Percentiles rank a stretch among this genome's conserved stretches.
phyloP scores from a whole-genome alignment of 1,139 yeast species.

The Pichia sp. region DNA sequence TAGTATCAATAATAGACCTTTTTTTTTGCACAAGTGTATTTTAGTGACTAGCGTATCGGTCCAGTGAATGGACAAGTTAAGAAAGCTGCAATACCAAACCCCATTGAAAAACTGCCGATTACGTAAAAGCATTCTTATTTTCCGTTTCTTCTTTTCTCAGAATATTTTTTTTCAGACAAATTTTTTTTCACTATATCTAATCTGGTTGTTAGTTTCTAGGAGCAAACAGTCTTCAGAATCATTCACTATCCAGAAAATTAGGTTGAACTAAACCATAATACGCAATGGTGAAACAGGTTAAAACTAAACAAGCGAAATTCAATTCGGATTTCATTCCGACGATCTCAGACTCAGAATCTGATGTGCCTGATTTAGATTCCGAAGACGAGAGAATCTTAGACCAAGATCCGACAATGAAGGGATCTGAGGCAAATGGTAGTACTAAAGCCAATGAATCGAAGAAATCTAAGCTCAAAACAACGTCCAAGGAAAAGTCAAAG shows the following conservation, averaged over 20 bases:
- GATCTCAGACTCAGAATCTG: slow-evolving; percentile 66
- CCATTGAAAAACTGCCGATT: background rate
- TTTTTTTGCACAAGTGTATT: too few relatives aligned
- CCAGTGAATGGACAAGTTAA: too few relatives aligned
- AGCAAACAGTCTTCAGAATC: background rate
- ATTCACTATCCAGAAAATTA: background rate
- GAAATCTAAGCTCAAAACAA: slow-evolving; percentile 23
- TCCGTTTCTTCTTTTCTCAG: background rate
- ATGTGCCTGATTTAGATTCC: slow-evolving; percentile 46
- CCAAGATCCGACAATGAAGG: slow-evolving; percentile 21
- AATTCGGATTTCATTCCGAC: slow-evolving; percentile 52
- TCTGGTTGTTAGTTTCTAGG: background rate
- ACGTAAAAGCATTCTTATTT: background rate
- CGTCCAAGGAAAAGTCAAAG: slow-evolving; percentile 18
- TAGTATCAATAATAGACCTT: too few relatives aligned
- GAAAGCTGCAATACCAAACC: background rate
- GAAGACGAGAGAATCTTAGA: slow-evolving; percentile 38
- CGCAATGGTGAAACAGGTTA: background rate
- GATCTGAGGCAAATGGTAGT: background rate
- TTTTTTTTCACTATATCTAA: background rate
- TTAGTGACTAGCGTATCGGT: too few relatives aligned
- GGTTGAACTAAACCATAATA: background rate
- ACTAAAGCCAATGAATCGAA: slow-evolving; percentile 23
- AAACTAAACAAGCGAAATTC: slow-evolving; percentile 3
- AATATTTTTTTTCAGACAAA: background rate